Evolutionary conservation across 1,284 basidiomycete genomes (phyloP), one percentile per base, ranked within the genome.

Genomic region (Sutorius eximius): DNA sequence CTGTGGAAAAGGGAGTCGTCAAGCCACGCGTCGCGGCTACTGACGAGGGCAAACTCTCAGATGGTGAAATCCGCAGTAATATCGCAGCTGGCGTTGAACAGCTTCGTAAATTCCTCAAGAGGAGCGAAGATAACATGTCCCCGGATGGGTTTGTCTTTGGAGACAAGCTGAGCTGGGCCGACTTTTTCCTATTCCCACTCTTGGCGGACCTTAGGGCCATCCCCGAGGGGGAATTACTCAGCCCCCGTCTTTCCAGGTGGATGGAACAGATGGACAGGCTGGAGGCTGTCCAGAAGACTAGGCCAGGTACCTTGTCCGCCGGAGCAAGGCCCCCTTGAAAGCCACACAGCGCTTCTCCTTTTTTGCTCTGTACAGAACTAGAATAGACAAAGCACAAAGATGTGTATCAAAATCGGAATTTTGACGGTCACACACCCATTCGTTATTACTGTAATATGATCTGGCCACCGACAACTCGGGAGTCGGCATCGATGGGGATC

Each of bases 161-260:
- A 3, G 53, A 57, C 8, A 57, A 58, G 40, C 16, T 68, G 40
- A 62, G 49, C 3, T 70, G 68, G 68, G 68, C 71, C 10, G 68
- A 70, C 52, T 71, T 71, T 46, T 72, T 71, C 59, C 60, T 72
- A 15, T 71, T 54, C 40, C 65, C 68, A 9, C 65, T 73, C 2
- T 51, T 70, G 41, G 67, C 68, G n/a, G 68, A 70, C 29, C 57
- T 72, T 7, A 51, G 42, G 20, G 67, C 70, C 1, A 61, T 59
- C 6, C 65, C 71, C 0, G 68, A 71, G 20, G 54, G 59, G 13
- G 63, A 61, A 15, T 2, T 68, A 34, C 44, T 72, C 18, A 60
- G 61, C 6, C 59, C 59, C 2, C 61, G 68, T 5, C 44, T 70
- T 20, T 10, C 49, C 6, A 29, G 0, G 0, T 72, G 69, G 71